Base-by-base conservation (phyloP, 306 rosid species). In the Pyrus communis region DNA sequence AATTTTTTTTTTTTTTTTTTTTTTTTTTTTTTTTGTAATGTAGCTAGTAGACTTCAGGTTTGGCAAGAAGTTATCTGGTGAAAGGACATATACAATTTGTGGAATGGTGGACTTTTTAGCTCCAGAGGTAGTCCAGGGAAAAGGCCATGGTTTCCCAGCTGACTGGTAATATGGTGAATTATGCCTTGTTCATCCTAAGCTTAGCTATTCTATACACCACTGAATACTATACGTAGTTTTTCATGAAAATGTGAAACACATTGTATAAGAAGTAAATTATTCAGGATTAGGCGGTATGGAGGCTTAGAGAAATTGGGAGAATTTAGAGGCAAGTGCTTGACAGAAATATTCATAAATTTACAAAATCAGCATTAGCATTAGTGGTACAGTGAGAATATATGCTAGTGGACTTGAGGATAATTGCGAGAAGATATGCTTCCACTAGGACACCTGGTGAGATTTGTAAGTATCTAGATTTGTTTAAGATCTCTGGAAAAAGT, bases 11-110 rank as follows among this genome's bases (percentile, higher is more conserved):
- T 58, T 81, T 30, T 30, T 3, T 30, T 30, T 69, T 59, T 23
- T n/a, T n/a, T n/a, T n/a, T n/a, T n/a, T n/a, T 52, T 31, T 49
- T 66, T 30, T 58, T 80, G 69, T 70, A 35, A 84, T 86, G 61
- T 78, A 95, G 98, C 78, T 95, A 74, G 92, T 95, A 72, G 99
- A 92, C 86, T 95, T 92, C 80, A 91, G 96, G 82, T 95, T 92
- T 75, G 96, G 93, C 59, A 95, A 92, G 87, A 83, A 79, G 80
- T 84, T 87, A 10, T 84, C 84, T 3, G 88, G 77, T 17, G 91
- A 89, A 85, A 88, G 99, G 81, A 91, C 99, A n/a, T 91, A 80
- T 82, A 95, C 99, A 78, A 89, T 91, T 73, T 90, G 93, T 80
- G 99, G 99, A 70, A 89, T 62, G 87, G 90, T 96, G 17, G 98